Evolutionary conservation across 2,329 filamentous ascomycete species (phyloP), one percentile per base, ranked within the genome.

Genomic region (Calonectria montana): DNA sequence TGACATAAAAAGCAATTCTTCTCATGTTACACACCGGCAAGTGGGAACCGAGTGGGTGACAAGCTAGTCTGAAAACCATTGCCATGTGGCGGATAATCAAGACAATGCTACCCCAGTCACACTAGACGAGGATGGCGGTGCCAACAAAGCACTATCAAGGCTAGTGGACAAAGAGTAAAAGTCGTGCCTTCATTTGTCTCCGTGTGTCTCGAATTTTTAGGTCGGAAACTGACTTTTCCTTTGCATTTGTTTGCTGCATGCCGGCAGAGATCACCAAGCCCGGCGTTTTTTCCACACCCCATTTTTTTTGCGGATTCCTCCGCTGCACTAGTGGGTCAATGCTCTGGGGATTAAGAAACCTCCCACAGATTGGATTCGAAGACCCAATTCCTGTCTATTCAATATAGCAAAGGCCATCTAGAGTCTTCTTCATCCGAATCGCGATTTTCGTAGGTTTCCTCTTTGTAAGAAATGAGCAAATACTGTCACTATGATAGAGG

Each of bases 21-120:
- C 27, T 62, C 37, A 27, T 31, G 47, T 18, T 43, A 27, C 23
- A 50, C 29, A 27, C 62, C 45, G 43, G 43, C 39, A 31, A 53
- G 25, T 39, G 63, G 53, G 23, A 39, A 63, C 25, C n/a, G 13
- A 39, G 31, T 41, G 41, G 65, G 35, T 45, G 53, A 53, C 65
- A 43, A 62, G n/a, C 31, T 62, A 63, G 55, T 50, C 21, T 16
- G 25, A 23, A 29, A 57, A 50, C 59, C 41, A 67, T 61, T 72
- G 73, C 73, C 73, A 75, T 74, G 73, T 75, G 72, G 72, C 72
- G 72, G 47, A 63, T 62, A 63, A 63, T 65, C 66, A 45, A 47
- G 43, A 47, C 39, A 31, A 18, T 31, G 53, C 35, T 29, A 31
- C 55, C 69, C 73, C 31, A 48, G 66, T 66, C 73, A 69, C 53